Evolutionary conservation across 78 protist genomes (phyloP), one percentile per base, ranked within the genome.

Genomic region (Cavenderia fasciculata): DNA sequence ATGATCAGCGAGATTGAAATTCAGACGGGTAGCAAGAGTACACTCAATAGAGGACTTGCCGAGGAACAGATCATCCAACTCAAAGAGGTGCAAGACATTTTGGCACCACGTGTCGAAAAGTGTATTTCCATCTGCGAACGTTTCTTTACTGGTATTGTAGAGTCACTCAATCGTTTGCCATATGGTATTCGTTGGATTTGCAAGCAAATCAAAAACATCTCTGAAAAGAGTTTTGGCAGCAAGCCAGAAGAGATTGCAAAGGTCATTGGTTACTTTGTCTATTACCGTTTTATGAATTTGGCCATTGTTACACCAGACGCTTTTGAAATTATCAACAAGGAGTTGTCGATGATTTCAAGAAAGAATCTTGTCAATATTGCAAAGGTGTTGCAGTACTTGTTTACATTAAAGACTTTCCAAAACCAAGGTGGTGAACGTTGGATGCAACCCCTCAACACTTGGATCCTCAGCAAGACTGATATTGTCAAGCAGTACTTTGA

Each of bases 161-260:
- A 79, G 65, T 82, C 94, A 52, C 51, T 94, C 14, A 71, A 92
- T 54, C 85, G 76, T 65, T 52, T 95, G 6, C 97, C 97, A 14
- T 95, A 95, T 57, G 97, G 97, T 54, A 91, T 95, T 29, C 93
- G 97, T 38, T 95, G 74, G 85, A 91, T 95, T 11, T 93, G 96
- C 74, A 95, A 94, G 92, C 94, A 89, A 57, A 72, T 79, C 63
- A 69, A 62, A 34, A 29, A 25, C 23, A 65, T 79, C 29, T 36
- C 89, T 0, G 33, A 79, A 57, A 75, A 89, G 63, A 68, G 68
- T 57, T 89, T 89, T 63, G 54, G 69, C 21, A 71, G 90, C 19
- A 71, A 29, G 33, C 52, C 73, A 8, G 95, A 92, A n/a, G 93
- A 92, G 36, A 74, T 92, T 21, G 75, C 76, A 16, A 82, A 85